Conservation (phyloP, 805 yeast genomes). For the Barnettozyma sucrosica region DNA sequence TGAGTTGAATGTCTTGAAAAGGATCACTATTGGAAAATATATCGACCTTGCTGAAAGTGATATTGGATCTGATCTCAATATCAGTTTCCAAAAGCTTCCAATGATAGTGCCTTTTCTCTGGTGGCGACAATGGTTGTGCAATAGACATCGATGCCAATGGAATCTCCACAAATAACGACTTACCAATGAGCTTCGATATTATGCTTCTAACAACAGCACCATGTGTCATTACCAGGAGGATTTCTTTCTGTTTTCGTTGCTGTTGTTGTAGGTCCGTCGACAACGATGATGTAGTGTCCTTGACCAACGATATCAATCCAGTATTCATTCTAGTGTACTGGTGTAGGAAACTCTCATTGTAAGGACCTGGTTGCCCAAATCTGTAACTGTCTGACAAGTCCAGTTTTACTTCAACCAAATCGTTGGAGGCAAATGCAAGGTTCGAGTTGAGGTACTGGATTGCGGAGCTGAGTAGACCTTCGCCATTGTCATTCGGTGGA, state of each 20-base stretch:
- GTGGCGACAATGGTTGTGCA: slow-evolving; percentile 15
- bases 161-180: slow-evolving; percentile 35
- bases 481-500: slow-evolving; percentile 43
- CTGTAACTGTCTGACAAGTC: slow-evolving; percentile 30
- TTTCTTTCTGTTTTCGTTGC: slow-evolving; percentile 22
- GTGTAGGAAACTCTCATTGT: slow-evolving; percentile 34
- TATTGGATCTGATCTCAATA: slow-evolving; percentile 15
- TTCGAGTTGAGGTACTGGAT: slow-evolving; percentile 32
- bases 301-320: slow-evolving; percentile 30
- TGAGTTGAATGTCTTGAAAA: slow-evolving; percentile 23
- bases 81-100: slow-evolving; percentile 26
- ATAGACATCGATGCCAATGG: slow-evolving; percentile 31
- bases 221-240: slow-evolving; percentile 34
- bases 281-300: slow-evolving; percentile 24
- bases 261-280: slow-evolving; percentile 20
- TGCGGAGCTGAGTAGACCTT: slow-evolving; percentile 33
- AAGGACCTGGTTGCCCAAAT: slow-evolving; percentile 39
- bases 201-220: slow-evolving; percentile 39
- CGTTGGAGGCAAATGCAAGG: slow-evolving; percentile 15
- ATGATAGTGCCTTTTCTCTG: slow-evolving; percentile 5
- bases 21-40: slow-evolving; percentile 19
- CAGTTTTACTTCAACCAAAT: slow-evolving; percentile 24
- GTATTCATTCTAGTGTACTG: slow-evolving; percentile 32
- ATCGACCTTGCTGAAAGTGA: slow-evolving; percentile 14
- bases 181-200: slow-evolving; percentile 32